These are phyloP conservation scores for Eurotiales sp. DNA, from an alignment of 2,329 filamentous ascomycete genomes.

Conservation along the genomic window DNA sequence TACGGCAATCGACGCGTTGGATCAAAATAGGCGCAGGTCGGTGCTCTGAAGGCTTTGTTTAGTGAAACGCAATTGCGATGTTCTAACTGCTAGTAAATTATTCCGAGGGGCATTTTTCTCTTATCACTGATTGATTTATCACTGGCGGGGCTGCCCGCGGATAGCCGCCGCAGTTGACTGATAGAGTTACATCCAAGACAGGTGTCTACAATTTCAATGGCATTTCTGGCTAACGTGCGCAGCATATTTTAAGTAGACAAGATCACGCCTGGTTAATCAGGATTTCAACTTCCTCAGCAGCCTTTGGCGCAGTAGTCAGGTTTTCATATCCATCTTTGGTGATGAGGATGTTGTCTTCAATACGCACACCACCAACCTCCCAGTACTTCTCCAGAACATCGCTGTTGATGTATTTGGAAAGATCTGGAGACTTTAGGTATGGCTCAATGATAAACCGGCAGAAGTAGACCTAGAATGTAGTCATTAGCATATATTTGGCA, in stretches of 20 bases:
- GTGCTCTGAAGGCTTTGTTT: neutral
- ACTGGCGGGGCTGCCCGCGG: constrained; percentile 2
- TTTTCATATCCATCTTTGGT: constrained; percentile 78
- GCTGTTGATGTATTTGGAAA: constrained; percentile 72
- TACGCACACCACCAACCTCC: constrained; percentile 85
- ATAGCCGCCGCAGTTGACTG: constrained; percentile 3
- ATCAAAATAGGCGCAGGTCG: too few relatives aligned
- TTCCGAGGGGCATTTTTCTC: neutral
- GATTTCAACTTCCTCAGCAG: constrained; percentile 59
- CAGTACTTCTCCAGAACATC: constrained; percentile 74
- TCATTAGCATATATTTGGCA: constrained; percentile 2
- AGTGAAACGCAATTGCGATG: neutral
- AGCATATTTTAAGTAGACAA: too few relatives aligned
- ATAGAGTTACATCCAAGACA: too few relatives aligned
- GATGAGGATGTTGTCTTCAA: constrained; percentile 86
- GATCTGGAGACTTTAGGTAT: constrained; percentile 67
- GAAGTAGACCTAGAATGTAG: constrained; percentile 67
- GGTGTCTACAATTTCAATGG: too few relatives aligned
- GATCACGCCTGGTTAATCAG: constrained; percentile 8
- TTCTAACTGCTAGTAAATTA: neutral
- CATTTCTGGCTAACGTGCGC: too few relatives aligned
- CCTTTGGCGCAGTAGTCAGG: constrained; percentile 74
- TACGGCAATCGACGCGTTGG: too few relatives aligned
- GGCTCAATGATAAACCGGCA: constrained; percentile 83
- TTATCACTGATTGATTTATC: neutral